Conservation (phyloP, 2,329 filamentous ascomycete species). For the Ilyonectria mors-panacis region DNA sequence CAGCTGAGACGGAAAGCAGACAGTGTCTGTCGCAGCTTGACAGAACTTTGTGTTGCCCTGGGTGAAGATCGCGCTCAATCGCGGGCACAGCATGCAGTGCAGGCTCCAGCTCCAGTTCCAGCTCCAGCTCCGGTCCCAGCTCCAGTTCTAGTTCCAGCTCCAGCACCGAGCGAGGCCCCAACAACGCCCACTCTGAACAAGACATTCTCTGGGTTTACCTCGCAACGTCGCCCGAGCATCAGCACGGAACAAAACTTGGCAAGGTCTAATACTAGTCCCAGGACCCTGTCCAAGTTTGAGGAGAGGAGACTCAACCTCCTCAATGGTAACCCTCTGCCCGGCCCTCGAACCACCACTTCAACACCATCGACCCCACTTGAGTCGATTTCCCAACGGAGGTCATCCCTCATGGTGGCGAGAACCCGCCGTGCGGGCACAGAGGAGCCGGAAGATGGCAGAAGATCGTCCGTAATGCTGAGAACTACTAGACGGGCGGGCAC, state of each 20-base stretch:
- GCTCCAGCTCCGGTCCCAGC: conserved; percentile 14
- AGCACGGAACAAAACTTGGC: conserved; percentile 57
- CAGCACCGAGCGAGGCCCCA: conserved; percentile 45
- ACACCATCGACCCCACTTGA: conserved; percentile 61
- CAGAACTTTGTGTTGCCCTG: conserved; percentile 90
- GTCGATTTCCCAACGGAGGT: conserved; percentile 60
- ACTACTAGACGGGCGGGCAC: conserved; percentile 62
- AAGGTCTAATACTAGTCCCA: conserved; percentile 61
- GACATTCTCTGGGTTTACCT: conserved; percentile 54
- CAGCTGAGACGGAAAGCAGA: conserved; percentile 92
- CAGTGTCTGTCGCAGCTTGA: conserved; percentile 91
- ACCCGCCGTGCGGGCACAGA: conserved; percentile 63
- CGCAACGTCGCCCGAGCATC: conserved; percentile 60
- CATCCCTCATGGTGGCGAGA: conserved; percentile 62
- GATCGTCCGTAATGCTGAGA: conserved; percentile 61
- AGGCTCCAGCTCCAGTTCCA: conserved; percentile 17
- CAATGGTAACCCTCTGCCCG: conserved; percentile 60
- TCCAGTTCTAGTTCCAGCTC: conserved; percentile 20
- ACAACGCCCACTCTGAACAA: conserved; percentile 64
- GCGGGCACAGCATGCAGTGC: conserved; percentile 49
- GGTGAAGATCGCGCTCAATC: conserved; percentile 69
- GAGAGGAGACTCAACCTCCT: conserved; percentile 67
- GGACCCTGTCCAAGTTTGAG: conserved; percentile 66
- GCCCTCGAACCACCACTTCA: conserved; percentile 59
- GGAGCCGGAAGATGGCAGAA: conserved; percentile 62